Conservation (phyloP, 225 moss, liverwort and hornwort genomes). For the Thuidium tamariscinum region DNA sequence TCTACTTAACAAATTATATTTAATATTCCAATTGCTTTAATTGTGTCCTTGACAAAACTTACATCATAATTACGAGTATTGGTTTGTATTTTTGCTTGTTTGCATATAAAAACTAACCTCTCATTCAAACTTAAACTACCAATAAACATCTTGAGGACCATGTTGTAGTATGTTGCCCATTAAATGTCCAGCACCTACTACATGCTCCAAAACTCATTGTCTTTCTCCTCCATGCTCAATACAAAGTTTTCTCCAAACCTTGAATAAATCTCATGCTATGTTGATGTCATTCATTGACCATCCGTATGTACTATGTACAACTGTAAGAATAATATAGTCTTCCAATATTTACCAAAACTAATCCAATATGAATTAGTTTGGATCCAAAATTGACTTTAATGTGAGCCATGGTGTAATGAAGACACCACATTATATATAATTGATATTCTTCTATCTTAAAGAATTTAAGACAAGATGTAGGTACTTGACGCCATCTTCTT, state of each 20-base stretch:
- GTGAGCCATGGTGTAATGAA: neutral
- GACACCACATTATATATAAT: neutral
- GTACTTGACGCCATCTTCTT: neutral
- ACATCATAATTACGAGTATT: neutral
- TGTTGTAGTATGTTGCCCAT: neutral
- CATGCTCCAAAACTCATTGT: neutral
- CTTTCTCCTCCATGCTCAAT: neutral
- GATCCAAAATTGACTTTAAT: neutral
- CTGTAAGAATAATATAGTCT: neutral
- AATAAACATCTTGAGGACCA: neutral
- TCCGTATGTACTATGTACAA: fast-evolving
- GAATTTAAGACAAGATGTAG: neutral
- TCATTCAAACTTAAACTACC: neutral
- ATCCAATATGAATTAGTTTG: neutral
- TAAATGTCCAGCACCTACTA: neutral
- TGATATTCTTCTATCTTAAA: neutral
- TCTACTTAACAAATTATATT: too few relatives aligned
- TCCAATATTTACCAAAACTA: neutral
- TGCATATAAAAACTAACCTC: neutral
- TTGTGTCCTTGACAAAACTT: too few relatives aligned
- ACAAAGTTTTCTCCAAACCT: neutral
- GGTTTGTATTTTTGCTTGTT: neutral
- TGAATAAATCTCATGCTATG: neutral
- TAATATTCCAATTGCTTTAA: too few relatives aligned
- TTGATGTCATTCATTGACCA: neutral